Conservation (phyloP, 1,284 basidiomycete species). For the Ceratobasidium sp. region DNA sequence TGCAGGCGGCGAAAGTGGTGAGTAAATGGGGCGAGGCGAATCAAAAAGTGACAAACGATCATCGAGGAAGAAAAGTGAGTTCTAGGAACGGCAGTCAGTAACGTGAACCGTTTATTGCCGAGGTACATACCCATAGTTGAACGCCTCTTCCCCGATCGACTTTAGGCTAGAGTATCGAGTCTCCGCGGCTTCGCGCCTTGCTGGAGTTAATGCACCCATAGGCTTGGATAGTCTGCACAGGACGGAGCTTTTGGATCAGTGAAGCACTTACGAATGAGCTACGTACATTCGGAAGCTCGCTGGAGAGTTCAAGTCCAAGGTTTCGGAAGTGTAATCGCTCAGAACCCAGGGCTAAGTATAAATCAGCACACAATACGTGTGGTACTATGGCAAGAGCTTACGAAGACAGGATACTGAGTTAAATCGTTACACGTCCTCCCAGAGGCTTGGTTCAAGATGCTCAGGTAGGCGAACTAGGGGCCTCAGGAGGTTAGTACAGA, state of each 20-base stretch:
- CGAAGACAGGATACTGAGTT: conserved; percentile 95
- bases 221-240: conserved; percentile 78
- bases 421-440: conserved; percentile 94
- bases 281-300: conserved; percentile 80
- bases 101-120: background rate
- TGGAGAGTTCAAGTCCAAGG: conserved; percentile 75
- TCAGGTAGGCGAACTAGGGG: conserved; percentile 83
- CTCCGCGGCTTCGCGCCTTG: conserved; percentile 77
- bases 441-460: conserved; percentile 88
- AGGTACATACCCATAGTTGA: conserved; percentile 76
- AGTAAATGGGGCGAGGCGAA: conserved; percentile 90
- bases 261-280: conserved; percentile 52
- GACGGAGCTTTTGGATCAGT: background rate
- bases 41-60: conserved; percentile 96
- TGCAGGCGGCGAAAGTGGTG: conserved; percentile 92
- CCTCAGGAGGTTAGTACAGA: conserved; percentile 37
- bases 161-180: conserved; percentile 82
- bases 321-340: conserved; percentile 83
- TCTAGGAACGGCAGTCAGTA: conserved; percentile 56
- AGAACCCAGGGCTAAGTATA: conserved; percentile 80
- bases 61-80: conserved; percentile 98
- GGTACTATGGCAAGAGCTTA: conserved; percentile 58
- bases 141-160: conserved; percentile 86
- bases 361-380: conserved; percentile 34
- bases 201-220: conserved; percentile 90